Conservation (phyloP, 2,329 filamentous ascomycete genomes). For the Incumbomyces lentus region DNA sequence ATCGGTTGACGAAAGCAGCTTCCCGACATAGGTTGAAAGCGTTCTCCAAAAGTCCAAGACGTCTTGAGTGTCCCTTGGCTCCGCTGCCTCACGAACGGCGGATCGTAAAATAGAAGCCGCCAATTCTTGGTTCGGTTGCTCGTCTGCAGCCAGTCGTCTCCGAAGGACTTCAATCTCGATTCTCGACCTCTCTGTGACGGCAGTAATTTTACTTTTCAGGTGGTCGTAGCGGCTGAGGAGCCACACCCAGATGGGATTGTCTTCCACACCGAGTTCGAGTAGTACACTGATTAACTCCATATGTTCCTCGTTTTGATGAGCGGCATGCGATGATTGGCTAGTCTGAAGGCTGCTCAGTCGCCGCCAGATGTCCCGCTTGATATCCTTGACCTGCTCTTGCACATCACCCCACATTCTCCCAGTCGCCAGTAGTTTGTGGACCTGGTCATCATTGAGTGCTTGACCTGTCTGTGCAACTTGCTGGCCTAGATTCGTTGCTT, state of each 20-base stretch:
- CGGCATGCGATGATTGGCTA: conserved; percentile 42
- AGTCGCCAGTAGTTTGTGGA: conserved; percentile 78
- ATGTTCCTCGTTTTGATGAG: conserved; percentile 61
- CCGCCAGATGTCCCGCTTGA: conserved; percentile 86
- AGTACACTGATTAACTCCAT: conserved; percentile 84
- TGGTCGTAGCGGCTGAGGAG: conserved; percentile 80
- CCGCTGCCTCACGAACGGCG: conserved; percentile 57
- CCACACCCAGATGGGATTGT: conserved; percentile 97
- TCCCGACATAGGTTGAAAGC: conserved; percentile 61
- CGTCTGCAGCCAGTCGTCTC: conserved; percentile 62
- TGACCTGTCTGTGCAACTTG: conserved; percentile 40
- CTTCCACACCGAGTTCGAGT: conserved; percentile 85
- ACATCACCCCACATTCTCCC: conserved; percentile 94
- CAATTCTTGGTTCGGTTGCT: conserved; percentile 58
- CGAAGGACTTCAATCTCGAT: conserved; percentile 88
- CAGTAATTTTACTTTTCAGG: conserved; percentile 73
- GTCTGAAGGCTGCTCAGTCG: conserved; percentile 59
- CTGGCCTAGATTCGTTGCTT: conserved; percentile 60
- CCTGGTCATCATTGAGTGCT: conserved; percentile 62
- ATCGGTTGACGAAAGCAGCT: conserved; percentile 60
- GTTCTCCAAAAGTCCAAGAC: conserved; percentile 91
- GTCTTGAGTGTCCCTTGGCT: conserved; percentile 65
- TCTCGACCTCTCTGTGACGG: conserved; percentile 72
- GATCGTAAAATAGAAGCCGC: conserved; percentile 68
- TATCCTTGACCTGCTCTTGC: conserved; percentile 70